Evolutionary conservation across 176 grass and related monocot species (phyloP), one percentile per base, ranked within the genome.

Genomic region (Bolboschoenus planiculmis): DNA sequence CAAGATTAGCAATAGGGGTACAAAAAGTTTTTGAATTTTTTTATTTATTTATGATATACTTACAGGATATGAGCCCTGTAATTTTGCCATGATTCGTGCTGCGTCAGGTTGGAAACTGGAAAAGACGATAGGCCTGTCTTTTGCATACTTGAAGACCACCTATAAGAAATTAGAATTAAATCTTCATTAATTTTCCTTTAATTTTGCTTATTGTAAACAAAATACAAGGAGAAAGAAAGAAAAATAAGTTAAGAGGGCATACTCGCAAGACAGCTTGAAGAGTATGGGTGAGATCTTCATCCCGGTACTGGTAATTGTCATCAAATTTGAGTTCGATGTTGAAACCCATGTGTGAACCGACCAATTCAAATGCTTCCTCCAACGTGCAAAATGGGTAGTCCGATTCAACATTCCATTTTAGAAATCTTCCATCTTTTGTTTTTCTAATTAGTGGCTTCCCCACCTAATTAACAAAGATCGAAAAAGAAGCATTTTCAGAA

Each of bases 31-130:
- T 31, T 1, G 31, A 53, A 21, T 0, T 30, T 20, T 29, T 26
- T 34, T 39, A 27, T 43, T 51, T 0, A 21, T 37, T 24, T 26
- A 35, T 80, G 71, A 5, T 57, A 31, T 18, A 71, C 90, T 91
- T 90, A 98, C 95, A 85, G 92, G 92, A 71, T 98, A 93, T 46
- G 33, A 87, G 66, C 40, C 88, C 36, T 98, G 95, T 78, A 98
- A 42, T 82, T 90, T 88, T 40, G 83, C 56, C 79, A 93, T 91
- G 29, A 98, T 43, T 60, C 59, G 83, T 6, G 85, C 89, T 42
- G 90, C 95, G 21, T 98, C 95, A 23, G 95, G 95, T 74, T 98
- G 95, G 81, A 98, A 98, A 81, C 92, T 93, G 15, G 95, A 98
- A 83, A 93, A 94, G 59, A 98, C 83, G 77, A 98, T 83, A 23